Conservation (phyloP, 2,329 filamentous ascomycete genomes). For the Neonectria punicea region DNA sequence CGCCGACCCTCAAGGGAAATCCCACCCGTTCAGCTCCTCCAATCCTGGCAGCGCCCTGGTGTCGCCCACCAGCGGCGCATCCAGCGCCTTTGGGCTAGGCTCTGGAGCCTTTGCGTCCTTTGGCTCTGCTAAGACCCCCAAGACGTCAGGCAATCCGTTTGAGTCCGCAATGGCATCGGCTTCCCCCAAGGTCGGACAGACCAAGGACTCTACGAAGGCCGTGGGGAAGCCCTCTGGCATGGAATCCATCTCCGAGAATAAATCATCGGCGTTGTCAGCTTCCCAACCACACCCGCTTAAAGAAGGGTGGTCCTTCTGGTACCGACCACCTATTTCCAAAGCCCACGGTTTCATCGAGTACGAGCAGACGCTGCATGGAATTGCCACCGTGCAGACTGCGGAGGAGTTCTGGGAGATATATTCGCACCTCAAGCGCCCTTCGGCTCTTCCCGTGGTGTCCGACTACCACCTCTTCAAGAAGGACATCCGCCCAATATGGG, state of each 20-base stretch:
- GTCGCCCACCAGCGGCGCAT: constrained; percentile 68
- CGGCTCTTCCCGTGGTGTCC: constrained; percentile 86
- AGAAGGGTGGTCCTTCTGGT: constrained; percentile 96
- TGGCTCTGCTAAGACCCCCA: constrained; percentile 86
- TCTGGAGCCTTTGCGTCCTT: constrained; percentile 94
- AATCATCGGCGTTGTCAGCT: constrained; percentile 48
- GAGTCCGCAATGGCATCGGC: constrained; percentile 73
- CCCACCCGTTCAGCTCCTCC: constrained; percentile 78
- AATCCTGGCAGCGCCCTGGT: constrained; percentile 69
- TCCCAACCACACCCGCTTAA: constrained; percentile 70
- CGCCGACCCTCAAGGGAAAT: constrained; percentile 76
- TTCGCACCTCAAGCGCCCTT: constrained; percentile 88
- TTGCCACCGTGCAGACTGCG: constrained; percentile 82
- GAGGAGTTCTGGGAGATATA: constrained; percentile 95
- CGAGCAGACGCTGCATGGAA: constrained; percentile 91
- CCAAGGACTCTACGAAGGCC: constrained; percentile 47
- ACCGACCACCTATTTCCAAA: constrained; percentile 94
- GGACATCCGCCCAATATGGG: constrained; percentile 96
- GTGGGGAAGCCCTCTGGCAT: constrained; percentile 49
- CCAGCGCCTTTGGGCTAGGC: constrained; percentile 91
- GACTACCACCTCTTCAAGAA: constrained; percentile 99
- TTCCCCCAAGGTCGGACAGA: constrained; percentile 44
- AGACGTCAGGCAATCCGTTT: constrained; percentile 82
- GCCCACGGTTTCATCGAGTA: constrained; percentile 89
- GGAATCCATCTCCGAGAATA: constrained; percentile 59